phyloP scores from a whole-genome alignment of 2,329 filamentous ascomycete species.

The Huntiella moniliformis region DNA sequence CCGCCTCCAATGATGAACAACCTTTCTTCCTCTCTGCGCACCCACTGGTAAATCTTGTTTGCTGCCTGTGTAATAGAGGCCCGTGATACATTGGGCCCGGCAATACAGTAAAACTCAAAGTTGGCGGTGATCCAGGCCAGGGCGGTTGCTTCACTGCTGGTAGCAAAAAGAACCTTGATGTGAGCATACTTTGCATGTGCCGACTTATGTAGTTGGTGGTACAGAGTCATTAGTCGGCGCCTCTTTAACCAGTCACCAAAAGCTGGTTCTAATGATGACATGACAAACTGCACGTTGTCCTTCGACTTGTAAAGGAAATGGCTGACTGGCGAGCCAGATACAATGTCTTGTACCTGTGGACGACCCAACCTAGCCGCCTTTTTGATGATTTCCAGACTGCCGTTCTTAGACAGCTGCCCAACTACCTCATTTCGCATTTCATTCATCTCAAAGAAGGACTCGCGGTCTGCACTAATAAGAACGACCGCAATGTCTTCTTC shows the following conservation, averaged over 20 bases:
- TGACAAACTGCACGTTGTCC: conserved; percentile 86
- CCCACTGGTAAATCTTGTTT: conserved; percentile 81
- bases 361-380: conserved; percentile 53
- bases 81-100: conserved; percentile 49
- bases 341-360: conserved; percentile 52
- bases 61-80: conserved; percentile 62
- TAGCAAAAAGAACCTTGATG: conserved; percentile 69
- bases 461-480: conserved; percentile 79
- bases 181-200: conserved; percentile 73
- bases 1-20: conserved; percentile 97
- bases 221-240: conserved; percentile 62
- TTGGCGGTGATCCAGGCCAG: conserved; percentile 80
- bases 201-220: conserved; percentile 65
- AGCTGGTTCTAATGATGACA: conserved; percentile 59
- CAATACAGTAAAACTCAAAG: conserved; percentile 93
- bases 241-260: conserved; percentile 41
- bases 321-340: conserved; percentile 60
- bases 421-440: conserved; percentile 46
- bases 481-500: conserved; percentile 76
- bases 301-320: conserved; percentile 95
- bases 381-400: conserved; percentile 56
- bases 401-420: conserved; percentile 55
- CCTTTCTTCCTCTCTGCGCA: conserved; percentile 76
- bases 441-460: conserved; percentile 80
- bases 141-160: conserved; percentile 55